Evolutionary conservation across 164 flowering plant genomes (phyloP).

Genomic region (Dillenia suffruticosa): DNA sequence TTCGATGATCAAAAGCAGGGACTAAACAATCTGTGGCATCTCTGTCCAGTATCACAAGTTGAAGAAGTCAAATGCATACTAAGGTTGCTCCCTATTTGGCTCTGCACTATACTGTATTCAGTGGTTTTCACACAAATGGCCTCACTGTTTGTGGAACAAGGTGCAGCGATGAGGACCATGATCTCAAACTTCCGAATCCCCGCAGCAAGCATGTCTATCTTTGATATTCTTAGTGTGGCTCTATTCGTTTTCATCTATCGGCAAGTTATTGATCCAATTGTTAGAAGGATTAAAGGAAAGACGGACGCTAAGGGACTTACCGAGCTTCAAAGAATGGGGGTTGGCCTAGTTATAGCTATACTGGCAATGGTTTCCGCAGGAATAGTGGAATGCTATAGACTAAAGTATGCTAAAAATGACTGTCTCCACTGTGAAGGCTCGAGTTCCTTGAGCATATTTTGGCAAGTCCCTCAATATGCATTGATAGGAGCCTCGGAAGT

Average conservation of each 20-base stretch:
- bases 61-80: slow-evolving; percentile 93
- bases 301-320: slow-evolving; percentile 47
- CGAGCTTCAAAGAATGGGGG: slow-evolving; percentile 91
- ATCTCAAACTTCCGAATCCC: slow-evolving; percentile 62
- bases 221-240: slow-evolving; percentile 84
- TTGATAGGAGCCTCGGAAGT: slow-evolving; percentile 90
- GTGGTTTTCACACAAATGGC: slow-evolving; percentile 96
- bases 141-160: slow-evolving; percentile 92
- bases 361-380: slow-evolving; percentile 85
- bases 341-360: slow-evolving; percentile 75
- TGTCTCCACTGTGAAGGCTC: slow-evolving; percentile 58
- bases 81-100: slow-evolving; percentile 88
- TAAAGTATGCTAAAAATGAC: slow-evolving; percentile 47
- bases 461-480: slow-evolving; percentile 92
- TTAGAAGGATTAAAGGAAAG: slow-evolving; percentile 31
- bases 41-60: slow-evolving; percentile 79
- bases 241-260: slow-evolving; percentile 66
- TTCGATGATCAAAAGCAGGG: slow-evolving; percentile 24
- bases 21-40: slow-evolving; percentile 48
- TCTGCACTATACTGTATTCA: slow-evolving; percentile 90
- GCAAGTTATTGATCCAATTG: slow-evolving; percentile 59
- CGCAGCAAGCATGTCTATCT: slow-evolving; percentile 95
- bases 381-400: slow-evolving; percentile 63
- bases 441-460: slow-evolving; percentile 78
- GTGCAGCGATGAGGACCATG: slow-evolving; percentile 76